Evolutionary conservation across 176 grass and related monocot genomes (phyloP), one percentile per base, ranked within the genome.

Genomic region (maize (Zea mays)): DNA sequence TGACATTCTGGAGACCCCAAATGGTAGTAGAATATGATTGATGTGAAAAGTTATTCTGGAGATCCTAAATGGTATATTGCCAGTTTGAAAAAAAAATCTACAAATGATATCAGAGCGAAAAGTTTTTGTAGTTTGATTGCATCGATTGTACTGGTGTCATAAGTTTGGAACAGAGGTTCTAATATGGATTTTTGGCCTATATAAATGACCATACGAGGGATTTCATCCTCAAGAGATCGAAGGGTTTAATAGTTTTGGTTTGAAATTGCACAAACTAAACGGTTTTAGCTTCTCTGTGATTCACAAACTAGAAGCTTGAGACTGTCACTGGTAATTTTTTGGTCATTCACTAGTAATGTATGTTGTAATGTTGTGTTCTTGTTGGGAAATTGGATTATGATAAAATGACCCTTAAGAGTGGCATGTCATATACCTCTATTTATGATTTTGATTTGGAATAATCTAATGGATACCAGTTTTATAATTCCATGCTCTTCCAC

Each of bases 211-310:
- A 43, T 66, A 35, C 5, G 33, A 76, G 40, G 12, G 34, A 0
- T 76, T 68, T 75, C 17, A 57, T 75, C 81, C 33, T 17, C 50
- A 39, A 48, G 65, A 83, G n/a, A 46, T 59, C 1, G 8, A 5
- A 67, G 7, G 6, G 38, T 14, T 55, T 34, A 10, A 55, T 37
- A 52, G 35, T 57, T 82, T n/a, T 21, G 3, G 35, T 74, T 36
- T 73, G 36, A 65, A 56, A 62, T 65, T 49, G 5, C 33, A 37
- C 13, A 52, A 37, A 10, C 14, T 71, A 5, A 37, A 0, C 1
- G 1, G 1, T 17, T 72, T 38, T 45, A 6, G 20, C 6, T 71
- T 71, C 21, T 49, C 1, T 51, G 3, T 72, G 33, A 52, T 16
- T 36, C 17, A 3, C 36, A 49, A 7, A 35, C 16, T 12, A 17